Percentiles rank a stretch among this genome's conserved stretches.
These are phyloP conservation scores for Dipodascus albidus DNA, from an alignment of 805 yeast genomes.

Conservation along the genomic window DNA sequence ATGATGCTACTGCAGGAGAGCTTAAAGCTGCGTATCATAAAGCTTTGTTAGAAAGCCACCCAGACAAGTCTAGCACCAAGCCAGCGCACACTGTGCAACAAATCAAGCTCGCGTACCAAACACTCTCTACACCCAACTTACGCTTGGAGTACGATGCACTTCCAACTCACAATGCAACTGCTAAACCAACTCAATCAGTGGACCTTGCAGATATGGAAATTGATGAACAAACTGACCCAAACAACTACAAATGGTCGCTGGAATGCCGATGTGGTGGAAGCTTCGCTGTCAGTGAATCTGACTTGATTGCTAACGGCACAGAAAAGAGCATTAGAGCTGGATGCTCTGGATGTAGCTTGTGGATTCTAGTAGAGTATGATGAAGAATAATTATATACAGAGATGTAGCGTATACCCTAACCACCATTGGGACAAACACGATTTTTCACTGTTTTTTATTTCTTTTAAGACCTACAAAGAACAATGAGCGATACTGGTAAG, in stretches of 20 bases:
- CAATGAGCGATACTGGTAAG: too few relatives aligned
- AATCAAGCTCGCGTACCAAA: conserved; percentile 55
- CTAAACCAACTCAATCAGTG: conserved; percentile 47
- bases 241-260: conserved; percentile 20
- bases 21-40: conserved; percentile 55
- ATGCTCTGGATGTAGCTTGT: conserved; percentile 73
- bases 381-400: conserved; percentile 17
- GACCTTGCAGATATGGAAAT: conserved; percentile 51
- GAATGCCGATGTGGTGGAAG: conserved; percentile 32
- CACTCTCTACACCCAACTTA: conserved; percentile 31
- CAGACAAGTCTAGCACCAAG: conserved; percentile 45
- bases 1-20: conserved; percentile 23
- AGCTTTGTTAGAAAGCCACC: conserved; percentile 56
- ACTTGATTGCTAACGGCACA: conserved; percentile 43
- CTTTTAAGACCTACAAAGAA: too few relatives aligned
- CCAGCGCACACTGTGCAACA: conserved; percentile 27
- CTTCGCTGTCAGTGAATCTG: conserved; percentile 48
- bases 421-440: too few relatives aligned
- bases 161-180: conserved; percentile 19
- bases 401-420: neutral
- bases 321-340: conserved; percentile 63
- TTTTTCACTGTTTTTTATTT: too few relatives aligned
- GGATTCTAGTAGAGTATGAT: conserved; percentile 62
- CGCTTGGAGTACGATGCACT: conserved; percentile 43
- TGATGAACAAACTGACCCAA: conserved; percentile 40